A percentile compares a stretch with the other conserved stretches of the same genome.
phyloP scores from a whole-genome alignment of 2,329 filamentous ascomycete genomes.

The Rasamsonia emersonii region DNA sequence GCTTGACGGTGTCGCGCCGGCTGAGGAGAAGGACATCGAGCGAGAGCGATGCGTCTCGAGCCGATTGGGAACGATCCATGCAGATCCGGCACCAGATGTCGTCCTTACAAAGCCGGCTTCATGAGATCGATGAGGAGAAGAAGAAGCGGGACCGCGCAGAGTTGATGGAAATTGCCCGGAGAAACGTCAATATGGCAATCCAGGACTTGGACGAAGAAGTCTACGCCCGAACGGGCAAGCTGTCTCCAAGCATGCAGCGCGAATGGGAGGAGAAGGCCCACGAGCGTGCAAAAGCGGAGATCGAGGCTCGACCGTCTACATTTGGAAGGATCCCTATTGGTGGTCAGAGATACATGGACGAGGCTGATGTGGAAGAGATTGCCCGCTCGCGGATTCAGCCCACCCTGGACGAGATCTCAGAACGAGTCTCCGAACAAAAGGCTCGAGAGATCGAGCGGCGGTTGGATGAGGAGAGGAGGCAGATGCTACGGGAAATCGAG shows the following conservation, averaged over 20 bases:
- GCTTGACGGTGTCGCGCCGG: constrained; percentile 47
- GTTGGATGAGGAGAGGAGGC: constrained; percentile 56
- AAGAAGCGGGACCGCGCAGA: constrained; percentile 64
- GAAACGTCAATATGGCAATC: constrained; percentile 73
- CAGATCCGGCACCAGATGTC: constrained; percentile 74
- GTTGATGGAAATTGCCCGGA: constrained; percentile 69
- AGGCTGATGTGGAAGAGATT: constrained; percentile 68
- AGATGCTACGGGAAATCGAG: constrained; percentile 46
- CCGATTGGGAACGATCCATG: constrained; percentile 61
- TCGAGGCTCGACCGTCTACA: constrained; percentile 50
- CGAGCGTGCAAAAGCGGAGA: constrained; percentile 56
- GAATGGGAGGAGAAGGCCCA: constrained; percentile 75
- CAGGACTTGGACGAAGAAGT: constrained; percentile 75
- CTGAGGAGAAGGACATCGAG: constrained; percentile 58
- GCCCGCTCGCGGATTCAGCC: constrained; percentile 71
- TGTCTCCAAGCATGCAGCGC: constrained; percentile 57
- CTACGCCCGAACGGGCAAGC: constrained; percentile 65
- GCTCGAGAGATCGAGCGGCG: constrained; percentile 57
- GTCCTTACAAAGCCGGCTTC: constrained; percentile 59
- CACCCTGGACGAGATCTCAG: constrained; percentile 73
- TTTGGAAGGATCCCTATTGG: constrained; percentile 59
- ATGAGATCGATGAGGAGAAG: constrained; percentile 61
- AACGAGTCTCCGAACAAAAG: constrained; percentile 63
- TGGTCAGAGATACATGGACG: constrained; percentile 70
- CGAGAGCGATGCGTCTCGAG: constrained; percentile 50